Percentiles rank a stretch among this genome's conserved stretches.
phyloP scores from a whole-genome alignment of 805 yeast species.

The Kuraishia piskuri region DNA sequence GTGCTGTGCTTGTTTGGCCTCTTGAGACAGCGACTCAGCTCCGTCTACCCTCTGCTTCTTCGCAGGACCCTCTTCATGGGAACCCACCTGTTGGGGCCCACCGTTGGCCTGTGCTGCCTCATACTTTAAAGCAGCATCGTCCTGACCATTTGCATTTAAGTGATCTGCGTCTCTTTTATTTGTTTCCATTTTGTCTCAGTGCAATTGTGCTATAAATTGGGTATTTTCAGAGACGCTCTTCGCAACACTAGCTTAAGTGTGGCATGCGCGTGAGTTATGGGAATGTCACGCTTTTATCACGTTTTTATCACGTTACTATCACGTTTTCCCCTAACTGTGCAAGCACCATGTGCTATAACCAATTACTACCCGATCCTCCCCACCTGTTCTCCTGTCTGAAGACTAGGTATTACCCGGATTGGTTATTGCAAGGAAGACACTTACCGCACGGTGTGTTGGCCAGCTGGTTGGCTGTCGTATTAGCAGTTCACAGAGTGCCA shows the following conservation, averaged over 20 bases:
- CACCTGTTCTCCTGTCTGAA: too few relatives aligned
- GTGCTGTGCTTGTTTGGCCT: neutral
- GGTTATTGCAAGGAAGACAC: too few relatives aligned
- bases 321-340: neutral
- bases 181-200: neutral
- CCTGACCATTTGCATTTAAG: neutral
- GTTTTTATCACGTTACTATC: neutral
- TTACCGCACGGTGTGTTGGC: neutral
- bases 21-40: neutral
- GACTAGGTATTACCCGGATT: too few relatives aligned
- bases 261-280: neutral
- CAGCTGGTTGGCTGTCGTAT: neutral
- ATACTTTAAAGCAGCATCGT: slow-evolving; percentile 2
- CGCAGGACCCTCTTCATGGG: neutral
- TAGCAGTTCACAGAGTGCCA: too few relatives aligned
- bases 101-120: neutral
- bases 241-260: neutral
- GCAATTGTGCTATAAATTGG: neutral
- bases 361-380: too few relatives aligned
- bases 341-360: neutral
- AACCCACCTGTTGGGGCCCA: neutral
- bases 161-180: neutral
- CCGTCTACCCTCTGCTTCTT: neutral
- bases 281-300: neutral
- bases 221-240: neutral